Base-by-base conservation (phyloP, 768 basidiomycete genomes). In the Filobasidium wieringae region DNA sequence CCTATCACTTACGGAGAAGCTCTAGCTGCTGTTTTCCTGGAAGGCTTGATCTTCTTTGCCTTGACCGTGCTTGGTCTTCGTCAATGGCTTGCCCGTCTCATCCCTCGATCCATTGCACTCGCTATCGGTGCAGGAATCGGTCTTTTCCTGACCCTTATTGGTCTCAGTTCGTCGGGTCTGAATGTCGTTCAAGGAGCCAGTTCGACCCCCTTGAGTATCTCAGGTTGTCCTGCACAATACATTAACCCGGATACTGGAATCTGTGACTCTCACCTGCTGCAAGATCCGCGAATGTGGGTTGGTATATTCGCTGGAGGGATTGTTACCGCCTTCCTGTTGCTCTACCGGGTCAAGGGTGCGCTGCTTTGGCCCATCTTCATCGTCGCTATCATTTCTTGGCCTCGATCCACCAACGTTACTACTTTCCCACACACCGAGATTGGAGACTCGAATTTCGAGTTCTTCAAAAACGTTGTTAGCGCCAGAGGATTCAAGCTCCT, bases 51-150 rank as follows among this genome's bases (percentile, higher is more conserved):
- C 11, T 90, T 91, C 77, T 79, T 89, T 61, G 63, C 84, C 66
- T 76, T 91, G 14, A 88, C 87, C 0, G 71, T 91, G 22, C 76
- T 90, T 30, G 88, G 88, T 60, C 78, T 91, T 53, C 86, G 88
- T 50, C 87, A 89, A 76, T 91, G 87, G 88, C 79, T 91, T 4
- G 86, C 84, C 14, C 81, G 88, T 15, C 80, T 88, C 56, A 89
- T 91, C 82, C 88, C 88, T 1, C 85, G 86, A 62, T 89, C 88
- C 2, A 79, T 91, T 27, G 83, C 88, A 4, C 79, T 88, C 55
- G 84, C 88, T 1, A 86, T 88, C 11, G 88, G 88, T 40, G 82
- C 86, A 34, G 88, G 88, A 58, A 89, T 91, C 66, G 88, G 88
- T 59, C 72, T 91, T 17, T 91, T 87, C 74, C 87, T 91, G 63